Conservation (phyloP, 208 protist species). For the Crithidia fasciculata region DNA sequence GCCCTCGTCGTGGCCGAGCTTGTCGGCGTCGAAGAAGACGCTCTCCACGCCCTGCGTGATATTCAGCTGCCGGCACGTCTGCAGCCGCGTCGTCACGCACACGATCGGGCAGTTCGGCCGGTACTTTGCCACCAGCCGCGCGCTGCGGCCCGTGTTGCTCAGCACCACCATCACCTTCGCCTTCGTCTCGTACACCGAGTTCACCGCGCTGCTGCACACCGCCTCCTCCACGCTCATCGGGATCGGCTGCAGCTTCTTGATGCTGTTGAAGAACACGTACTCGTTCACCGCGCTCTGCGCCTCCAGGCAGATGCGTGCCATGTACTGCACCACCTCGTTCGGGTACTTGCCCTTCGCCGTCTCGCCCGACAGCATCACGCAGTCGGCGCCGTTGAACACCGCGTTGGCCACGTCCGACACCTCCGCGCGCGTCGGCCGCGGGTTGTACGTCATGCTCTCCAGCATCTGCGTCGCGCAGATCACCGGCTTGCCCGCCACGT, state of each 20-base stretch:
- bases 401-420: conserved; percentile 98
- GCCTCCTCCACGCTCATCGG: conserved; percentile 89
- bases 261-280: conserved; percentile 85
- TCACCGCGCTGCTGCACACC: conserved; percentile 94
- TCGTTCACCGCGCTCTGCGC: conserved; percentile 84
- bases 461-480: conserved; percentile 99
- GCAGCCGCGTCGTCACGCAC: conserved; percentile 81
- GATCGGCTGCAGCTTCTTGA: conserved; percentile 85
- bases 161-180: conserved; percentile 92
- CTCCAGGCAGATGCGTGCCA: conserved; percentile 93
- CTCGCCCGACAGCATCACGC: conserved; percentile 99
- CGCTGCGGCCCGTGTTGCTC: conserved; percentile 93
- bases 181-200: conserved; percentile 93
- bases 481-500: conserved; percentile 97
- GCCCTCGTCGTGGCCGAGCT: conserved; percentile 62
- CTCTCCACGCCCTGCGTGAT: conserved; percentile 80
- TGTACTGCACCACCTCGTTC: conserved; percentile 95
- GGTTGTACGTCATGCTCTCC: conserved; percentile 97
- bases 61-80: conserved; percentile 88
- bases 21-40: conserved; percentile 79
- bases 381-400: conserved; percentile 98
- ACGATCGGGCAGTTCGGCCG: conserved; percentile 95
- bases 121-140: conserved; percentile 96
- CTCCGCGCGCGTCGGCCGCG: conserved; percentile 98
- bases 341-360: conserved; percentile 98